Evolutionary conservation across 768 basidiomycete genomes (phyloP).

Genomic region (Amanita jacksonii): DNA sequence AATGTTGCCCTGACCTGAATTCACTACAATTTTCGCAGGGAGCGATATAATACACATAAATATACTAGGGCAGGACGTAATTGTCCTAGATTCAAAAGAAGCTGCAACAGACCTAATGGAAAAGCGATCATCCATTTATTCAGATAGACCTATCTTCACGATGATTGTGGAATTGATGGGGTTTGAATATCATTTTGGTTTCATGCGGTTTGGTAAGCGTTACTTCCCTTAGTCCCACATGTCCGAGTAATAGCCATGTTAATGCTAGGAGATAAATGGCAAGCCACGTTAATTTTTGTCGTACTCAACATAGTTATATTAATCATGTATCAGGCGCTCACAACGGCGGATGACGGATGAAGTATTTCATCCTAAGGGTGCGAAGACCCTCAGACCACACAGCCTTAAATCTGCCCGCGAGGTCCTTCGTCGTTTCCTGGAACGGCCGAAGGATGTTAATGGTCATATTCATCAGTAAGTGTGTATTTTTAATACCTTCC

Average conservation of each 20-base stretch:
- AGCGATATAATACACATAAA: background rate
- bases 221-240: background rate
- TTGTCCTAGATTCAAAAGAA: slow-evolving; percentile 13
- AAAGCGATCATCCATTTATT: slow-evolving; percentile 14
- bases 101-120: slow-evolving; percentile 14
- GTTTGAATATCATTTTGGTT: slow-evolving; percentile 14
- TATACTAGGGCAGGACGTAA: background rate
- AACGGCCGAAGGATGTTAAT: slow-evolving; percentile 21
- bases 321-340: slow-evolving; percentile 16
- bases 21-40: too few species aligned
- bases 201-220: slow-evolving; percentile 22
- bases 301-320: slow-evolving; percentile 5
- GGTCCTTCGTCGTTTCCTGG: slow-evolving; percentile 23
- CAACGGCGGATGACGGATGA: slow-evolving; percentile 20
- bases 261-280: background rate
- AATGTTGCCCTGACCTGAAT: too few species aligned
- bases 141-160: slow-evolving; percentile 1
- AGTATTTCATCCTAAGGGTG: slow-evolving; percentile 10
- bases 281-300: background rate
- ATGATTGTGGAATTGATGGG: slow-evolving; percentile 1
- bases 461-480: slow-evolving; percentile 28
- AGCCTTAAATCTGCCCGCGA: slow-evolving; percentile 20
- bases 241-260: too few species aligned
- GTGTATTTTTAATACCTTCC: background rate
- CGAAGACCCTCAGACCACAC: slow-evolving; percentile 17